Evolutionary conservation across 2,329 filamentous ascomycete genomes (phyloP).

Genomic region (Diaporthe ampelina): DNA sequence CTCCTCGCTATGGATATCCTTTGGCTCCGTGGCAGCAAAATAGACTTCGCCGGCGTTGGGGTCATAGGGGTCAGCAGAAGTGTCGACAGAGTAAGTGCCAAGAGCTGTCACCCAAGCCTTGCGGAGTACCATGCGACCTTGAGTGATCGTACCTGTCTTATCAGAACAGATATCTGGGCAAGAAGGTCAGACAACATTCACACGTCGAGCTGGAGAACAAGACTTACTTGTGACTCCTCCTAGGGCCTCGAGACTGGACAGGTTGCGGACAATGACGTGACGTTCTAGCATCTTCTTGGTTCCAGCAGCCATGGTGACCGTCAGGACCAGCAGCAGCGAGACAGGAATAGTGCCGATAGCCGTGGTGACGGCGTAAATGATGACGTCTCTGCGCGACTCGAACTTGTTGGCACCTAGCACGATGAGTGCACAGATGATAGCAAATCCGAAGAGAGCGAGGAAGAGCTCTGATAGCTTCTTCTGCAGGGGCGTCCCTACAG

Average conservation of each 20-base stretch:
- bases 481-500: constrained; percentile 76
- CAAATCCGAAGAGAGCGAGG: constrained; percentile 69
- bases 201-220: background rate
- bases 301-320: constrained; percentile 75
- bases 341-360: constrained; percentile 73
- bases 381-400: constrained; percentile 65
- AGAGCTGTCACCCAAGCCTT: constrained; percentile 71
- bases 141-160: constrained; percentile 75
- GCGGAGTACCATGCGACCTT: constrained; percentile 73
- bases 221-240: constrained; percentile 61
- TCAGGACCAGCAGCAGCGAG: constrained; percentile 74
- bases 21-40: background rate
- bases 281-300: constrained; percentile 60
- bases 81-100: constrained; percentile 70
- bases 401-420: constrained; percentile 73
- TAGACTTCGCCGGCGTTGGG: constrained; percentile 62
- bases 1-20: background rate
- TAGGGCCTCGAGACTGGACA: constrained; percentile 67
- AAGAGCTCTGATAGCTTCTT: constrained; percentile 73
- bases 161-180: constrained; percentile 67
- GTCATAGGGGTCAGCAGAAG: constrained; percentile 69
- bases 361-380: constrained; percentile 73
- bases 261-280: constrained; percentile 70
- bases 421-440: constrained; percentile 70
- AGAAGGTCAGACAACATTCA: too few species aligned